Base-by-base conservation (phyloP, 2,329 filamentous ascomycete genomes). In the Trichoderma aggressivum region DNA sequence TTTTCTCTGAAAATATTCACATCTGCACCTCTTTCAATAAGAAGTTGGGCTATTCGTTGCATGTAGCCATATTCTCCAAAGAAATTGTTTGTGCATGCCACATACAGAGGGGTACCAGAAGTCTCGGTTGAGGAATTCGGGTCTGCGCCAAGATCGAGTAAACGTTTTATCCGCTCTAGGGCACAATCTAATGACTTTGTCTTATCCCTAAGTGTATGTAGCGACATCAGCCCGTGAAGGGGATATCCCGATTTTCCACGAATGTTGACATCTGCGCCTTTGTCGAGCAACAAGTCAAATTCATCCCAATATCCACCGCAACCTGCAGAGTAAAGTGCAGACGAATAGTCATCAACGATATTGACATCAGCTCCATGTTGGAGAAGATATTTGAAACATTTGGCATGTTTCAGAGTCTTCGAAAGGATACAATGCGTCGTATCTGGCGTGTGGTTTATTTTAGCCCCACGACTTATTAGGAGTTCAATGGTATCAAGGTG, bases 401-500 rank as follows among this genome's bases (percentile, higher is more conserved):
- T 6, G 1, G 43, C 2, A 47, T 47, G 43, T 0, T 0, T 0
- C 43, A 21, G 0, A 1, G 43, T 11, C 5, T 1, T 11, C 2
- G 18, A 11, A 47, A 47, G 43, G 43, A 47, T 47, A 18, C n/a
- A 11, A 2, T 6, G 1, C 5, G 43, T 47, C 8, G 43, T 47
- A 1, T 47, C 1, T 47, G 43, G 43, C 43, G 43, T 47, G 43
- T 21, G 6, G 8, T 47, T 47, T 47, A 47, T 21, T 47, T 21
- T 47, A 6, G 43, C 43, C n/a, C 43, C 43, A 4, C 43, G 43
- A 8, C 43, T 5, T 47, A 21, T 1, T 5, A 47, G 2, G 43
- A 47, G 18, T 18, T 47, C 43, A 2, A 47, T 3, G 3, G n/a
- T 47, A 47, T 2, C 43, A 11, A 47, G 18, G 1, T 21, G 18